Evolutionary conservation across 805 yeast genomes (phyloP).

Genomic region (Candida peoriensis): DNA sequence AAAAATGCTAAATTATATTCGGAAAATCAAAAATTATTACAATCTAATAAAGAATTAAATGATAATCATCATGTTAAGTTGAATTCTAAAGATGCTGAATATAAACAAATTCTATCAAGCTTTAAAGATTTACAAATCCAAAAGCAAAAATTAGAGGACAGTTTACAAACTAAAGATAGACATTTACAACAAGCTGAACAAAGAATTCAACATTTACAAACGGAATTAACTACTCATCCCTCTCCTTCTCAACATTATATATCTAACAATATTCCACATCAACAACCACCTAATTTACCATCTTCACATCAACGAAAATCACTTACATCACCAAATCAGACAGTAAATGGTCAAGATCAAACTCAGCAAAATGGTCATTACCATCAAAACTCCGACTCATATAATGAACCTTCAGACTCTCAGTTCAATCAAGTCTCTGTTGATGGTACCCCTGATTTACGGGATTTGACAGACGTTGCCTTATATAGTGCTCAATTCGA

Average conservation of each 20-base stretch:
- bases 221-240: not conserved
- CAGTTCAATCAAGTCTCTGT: conserved; percentile 6
- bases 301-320: not conserved
- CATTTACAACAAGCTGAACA: conserved; percentile 6
- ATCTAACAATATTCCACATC: not conserved
- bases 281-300: not conserved
- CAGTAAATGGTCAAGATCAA: not conserved
- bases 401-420: too few species aligned
- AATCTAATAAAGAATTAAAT: conserved; percentile 4
- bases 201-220: conserved; percentile 5
- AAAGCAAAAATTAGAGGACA: not conserved
- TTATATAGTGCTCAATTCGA: conserved; percentile 17
- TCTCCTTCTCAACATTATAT: not conserved
- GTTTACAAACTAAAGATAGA: conserved; percentile 1
- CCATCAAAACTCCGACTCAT: too few species aligned
- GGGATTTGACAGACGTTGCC: conserved; percentile 23
- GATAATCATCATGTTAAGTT: too few species aligned
- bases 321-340: not conserved
- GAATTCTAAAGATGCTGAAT: not conserved
- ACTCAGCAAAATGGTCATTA: not conserved
- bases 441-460: conserved; percentile 26
- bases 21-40: conserved; percentile 5
- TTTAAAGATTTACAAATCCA: conserved; percentile 2
- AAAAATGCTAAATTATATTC: conserved; percentile 1
- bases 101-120: not conserved